Conservation (phyloP, 352 stramenopile species). For the Stramenopiles sp. region DNA sequence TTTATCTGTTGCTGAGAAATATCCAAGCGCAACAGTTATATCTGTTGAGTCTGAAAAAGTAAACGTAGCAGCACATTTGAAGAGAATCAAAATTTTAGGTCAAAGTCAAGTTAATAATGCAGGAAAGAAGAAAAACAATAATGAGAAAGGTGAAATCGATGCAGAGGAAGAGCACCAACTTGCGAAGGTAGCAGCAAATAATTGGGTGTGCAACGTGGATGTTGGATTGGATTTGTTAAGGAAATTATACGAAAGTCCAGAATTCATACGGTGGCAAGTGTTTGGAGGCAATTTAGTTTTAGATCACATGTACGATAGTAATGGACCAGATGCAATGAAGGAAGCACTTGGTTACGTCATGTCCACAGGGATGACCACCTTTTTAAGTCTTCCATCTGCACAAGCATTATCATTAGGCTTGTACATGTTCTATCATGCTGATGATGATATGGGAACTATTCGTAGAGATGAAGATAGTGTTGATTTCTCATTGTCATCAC, state of each 20-base stretch:
- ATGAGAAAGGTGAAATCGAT: conserved; percentile 7
- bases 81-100: too few species aligned
- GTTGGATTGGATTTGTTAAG: conserved; percentile 1
- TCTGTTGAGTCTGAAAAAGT: not conserved
- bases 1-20: not conserved
- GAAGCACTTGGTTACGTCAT: conserved; percentile 10
- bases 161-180: too few species aligned
- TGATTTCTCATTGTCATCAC: not conserved
- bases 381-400: conserved; percentile 17
- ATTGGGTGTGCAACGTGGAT: too few species aligned
- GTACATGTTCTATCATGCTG: too few species aligned
- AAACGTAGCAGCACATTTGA: not conserved
- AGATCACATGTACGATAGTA: not conserved
- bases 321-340: not conserved
- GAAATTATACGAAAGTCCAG: conserved; percentile 20
- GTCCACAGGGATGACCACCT: conserved; percentile 20
- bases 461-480: too few species aligned
- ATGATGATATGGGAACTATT: too few species aligned
- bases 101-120: too few species aligned
- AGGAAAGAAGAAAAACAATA: not conserved
- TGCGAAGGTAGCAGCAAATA: too few species aligned
- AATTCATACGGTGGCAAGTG: conserved; percentile 22
- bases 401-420: not conserved
- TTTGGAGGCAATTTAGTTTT: conserved; percentile 8
- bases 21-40: conserved; percentile 11